Base-by-base conservation (phyloP, 2,329 filamentous ascomycete genomes). In the Daldinia eschscholtzii region DNA sequence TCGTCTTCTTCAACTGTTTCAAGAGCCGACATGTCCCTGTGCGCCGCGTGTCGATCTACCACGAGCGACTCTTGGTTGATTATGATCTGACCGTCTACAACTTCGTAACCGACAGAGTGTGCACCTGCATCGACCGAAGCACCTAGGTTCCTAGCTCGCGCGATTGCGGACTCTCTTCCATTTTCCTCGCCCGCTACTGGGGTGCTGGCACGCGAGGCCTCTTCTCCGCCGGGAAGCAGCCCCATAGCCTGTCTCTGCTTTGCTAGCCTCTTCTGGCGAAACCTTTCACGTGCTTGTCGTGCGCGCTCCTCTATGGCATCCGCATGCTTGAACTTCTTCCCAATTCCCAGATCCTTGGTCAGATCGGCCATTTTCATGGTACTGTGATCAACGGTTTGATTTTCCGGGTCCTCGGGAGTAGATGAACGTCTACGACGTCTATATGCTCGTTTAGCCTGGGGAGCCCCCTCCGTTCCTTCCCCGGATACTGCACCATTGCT, bases 1-100 rank as follows among this genome's bases (percentile, higher is more conserved):
- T 94, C 92, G 80, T 93, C 91, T 77, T 95, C 92, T 74, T 93
- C 92, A 33, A 92, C 85, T 56, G 88, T 87, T 74, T 91, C 87
- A 74, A 85, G 78, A 9, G 80, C 78, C 6, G 72, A 70, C 62
- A 87, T 83, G 39, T 86, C 85, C 41, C 85, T 67, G 53, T 76
- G 83, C 53, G 84, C 80, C 33, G 89, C 89, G 76, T 92, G 90
- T 4, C 90, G 86, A 78, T 94, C 89, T 70, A 94, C 86, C 42
- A 87, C 83, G 15, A 92, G 84, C 1, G 91, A 91, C 56, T 83
- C 85, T 73, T 92, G 88, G 76, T 93, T 89, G 50, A 93, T 81
- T 12, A 93, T 87, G 74, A 95, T 91, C 73, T 91, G 85, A 6
- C 92, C 92, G 78, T 93, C 88, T 57, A 92, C 87, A 53, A 92